Conservation (phyloP, 257 asterid species). For the Voacanga thouarsii region DNA sequence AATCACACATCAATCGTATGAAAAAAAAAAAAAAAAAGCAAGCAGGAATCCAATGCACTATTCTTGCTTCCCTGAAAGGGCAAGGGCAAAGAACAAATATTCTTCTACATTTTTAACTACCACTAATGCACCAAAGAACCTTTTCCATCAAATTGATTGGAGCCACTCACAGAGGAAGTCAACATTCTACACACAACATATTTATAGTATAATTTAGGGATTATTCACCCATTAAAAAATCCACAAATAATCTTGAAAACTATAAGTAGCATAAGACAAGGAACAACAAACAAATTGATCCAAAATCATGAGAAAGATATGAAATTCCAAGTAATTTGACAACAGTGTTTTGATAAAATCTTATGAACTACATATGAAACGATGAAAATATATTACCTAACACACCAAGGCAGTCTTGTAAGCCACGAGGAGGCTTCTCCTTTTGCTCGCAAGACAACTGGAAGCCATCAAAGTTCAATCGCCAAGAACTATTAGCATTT, state of each 20-base stretch:
- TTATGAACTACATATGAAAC: background rate
- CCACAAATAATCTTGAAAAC: background rate
- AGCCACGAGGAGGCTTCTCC: slow-evolving; percentile 42
- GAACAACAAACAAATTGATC: slow-evolving; percentile 2
- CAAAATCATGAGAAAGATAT: background rate
- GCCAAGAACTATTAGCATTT: slow-evolving; percentile 42
- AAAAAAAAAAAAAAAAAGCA: too few species aligned
- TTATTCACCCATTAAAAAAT: background rate
- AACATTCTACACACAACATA: background rate
- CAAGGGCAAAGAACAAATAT: slow-evolving; percentile 2
- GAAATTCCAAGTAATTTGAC: background rate
- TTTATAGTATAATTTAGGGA: background rate
- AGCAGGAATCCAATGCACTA: slow-evolving; percentile 8
- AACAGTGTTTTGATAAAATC: background rate
- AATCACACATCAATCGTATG: slow-evolving; percentile 21
- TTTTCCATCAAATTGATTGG: slow-evolving; percentile 9
- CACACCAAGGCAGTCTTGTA: slow-evolving; percentile 46
- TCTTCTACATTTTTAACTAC: slow-evolving; percentile 15
- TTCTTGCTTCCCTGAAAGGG: background rate
- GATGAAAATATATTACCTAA: slow-evolving; percentile 22
- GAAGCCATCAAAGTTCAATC: slow-evolving; percentile 43
- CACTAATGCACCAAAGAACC: background rate
- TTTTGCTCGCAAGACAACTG: slow-evolving; percentile 37
- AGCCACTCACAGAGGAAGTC: slow-evolving; percentile 4
- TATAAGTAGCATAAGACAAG: background rate